These are phyloP conservation scores for Tanozyma kutaoensis DNA, from an alignment of 805 yeast species.

Conservation along the genomic window DNA sequence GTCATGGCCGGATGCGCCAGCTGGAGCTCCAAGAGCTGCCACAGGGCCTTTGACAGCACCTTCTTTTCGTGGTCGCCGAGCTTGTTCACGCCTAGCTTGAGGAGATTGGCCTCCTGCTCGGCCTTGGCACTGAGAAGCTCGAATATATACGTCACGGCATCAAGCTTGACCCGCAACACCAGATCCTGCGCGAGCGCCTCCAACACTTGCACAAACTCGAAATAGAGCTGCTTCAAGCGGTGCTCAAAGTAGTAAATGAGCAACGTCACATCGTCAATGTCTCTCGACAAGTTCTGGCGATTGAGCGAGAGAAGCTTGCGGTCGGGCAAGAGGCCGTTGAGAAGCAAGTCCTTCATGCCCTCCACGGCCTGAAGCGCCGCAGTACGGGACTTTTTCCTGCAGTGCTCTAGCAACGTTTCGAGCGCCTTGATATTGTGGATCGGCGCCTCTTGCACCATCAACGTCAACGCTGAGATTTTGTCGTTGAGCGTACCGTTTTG, in stretches of 20 bases:
- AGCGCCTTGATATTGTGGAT: slow-evolving; percentile 76
- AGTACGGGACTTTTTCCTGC: slow-evolving; percentile 85
- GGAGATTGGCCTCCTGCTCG: slow-evolving; percentile 88
- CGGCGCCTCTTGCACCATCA: slow-evolving; percentile 91
- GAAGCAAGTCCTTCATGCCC: slow-evolving; percentile 78
- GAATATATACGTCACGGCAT: slow-evolving; percentile 61
- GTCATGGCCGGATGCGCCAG: slow-evolving; percentile 97
- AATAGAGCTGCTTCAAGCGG: slow-evolving; percentile 64
- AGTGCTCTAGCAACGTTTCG: slow-evolving; percentile 62
- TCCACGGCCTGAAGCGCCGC: slow-evolving; percentile 85
- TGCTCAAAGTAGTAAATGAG: slow-evolving; percentile 83
- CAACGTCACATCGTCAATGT: slow-evolving; percentile 31
- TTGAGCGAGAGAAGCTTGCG: slow-evolving; percentile 72
- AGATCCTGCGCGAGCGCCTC: slow-evolving; percentile 86
- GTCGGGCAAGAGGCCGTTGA: slow-evolving; percentile 76
- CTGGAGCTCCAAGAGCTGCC: slow-evolving; percentile 62
- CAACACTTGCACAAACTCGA: slow-evolving; percentile 60
- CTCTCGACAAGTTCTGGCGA: slow-evolving; percentile 36
- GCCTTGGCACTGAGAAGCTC: slow-evolving; percentile 78
- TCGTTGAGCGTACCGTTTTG: slow-evolving; percentile 89
- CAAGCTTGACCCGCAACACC: slow-evolving; percentile 75
- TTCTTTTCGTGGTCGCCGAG: slow-evolving; percentile 87
- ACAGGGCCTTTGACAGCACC: slow-evolving; percentile 82
- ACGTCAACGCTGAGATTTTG: slow-evolving; percentile 88
- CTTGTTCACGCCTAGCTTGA: slow-evolving; percentile 83